Conservation (phyloP, 768 basidiomycete species). For the Rhizopogon sp. region DNA sequence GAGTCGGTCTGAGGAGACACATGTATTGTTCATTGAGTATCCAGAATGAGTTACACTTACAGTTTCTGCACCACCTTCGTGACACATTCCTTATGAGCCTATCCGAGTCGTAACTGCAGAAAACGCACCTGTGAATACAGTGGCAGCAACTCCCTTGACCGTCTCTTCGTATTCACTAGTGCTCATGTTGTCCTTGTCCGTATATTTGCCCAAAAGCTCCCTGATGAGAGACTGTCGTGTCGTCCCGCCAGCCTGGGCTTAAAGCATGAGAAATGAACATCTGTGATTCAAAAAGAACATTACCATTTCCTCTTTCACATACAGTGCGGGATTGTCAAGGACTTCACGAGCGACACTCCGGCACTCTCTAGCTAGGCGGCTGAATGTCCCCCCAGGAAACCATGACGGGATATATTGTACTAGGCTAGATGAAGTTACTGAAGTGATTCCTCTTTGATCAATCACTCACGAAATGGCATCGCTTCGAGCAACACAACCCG, state of each 20-base stretch:
- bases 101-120: too few species aligned
- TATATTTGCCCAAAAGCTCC: constrained; percentile 6
- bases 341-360: constrained; percentile 19
- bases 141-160: constrained; percentile 19
- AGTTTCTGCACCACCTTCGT: constrained; percentile 22
- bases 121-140: constrained; percentile 18
- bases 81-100: neutral
- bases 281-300: neutral
- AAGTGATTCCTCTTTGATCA: neutral
- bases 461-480: constrained; percentile 22
- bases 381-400: constrained; percentile 28
- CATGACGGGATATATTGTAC: constrained; percentile 26
- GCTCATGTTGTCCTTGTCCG: neutral
- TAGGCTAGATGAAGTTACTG: neutral
- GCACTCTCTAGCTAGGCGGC: constrained; percentile 11
- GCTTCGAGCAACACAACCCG: constrained; percentile 14
- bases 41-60: constrained; percentile 6
- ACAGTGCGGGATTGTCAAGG: constrained; percentile 14
- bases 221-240: constrained; percentile 17
- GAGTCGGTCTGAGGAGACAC: constrained; percentile 10
- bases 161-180: constrained; percentile 4
- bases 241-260: constrained; percentile 13
- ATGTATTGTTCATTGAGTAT: neutral
- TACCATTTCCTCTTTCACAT: constrained; percentile 20
- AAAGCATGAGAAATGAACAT: neutral